These are phyloP conservation scores for Dictyostelium intermedium DNA, from an alignment of 78 protist species.

Conservation along the genomic window DNA sequence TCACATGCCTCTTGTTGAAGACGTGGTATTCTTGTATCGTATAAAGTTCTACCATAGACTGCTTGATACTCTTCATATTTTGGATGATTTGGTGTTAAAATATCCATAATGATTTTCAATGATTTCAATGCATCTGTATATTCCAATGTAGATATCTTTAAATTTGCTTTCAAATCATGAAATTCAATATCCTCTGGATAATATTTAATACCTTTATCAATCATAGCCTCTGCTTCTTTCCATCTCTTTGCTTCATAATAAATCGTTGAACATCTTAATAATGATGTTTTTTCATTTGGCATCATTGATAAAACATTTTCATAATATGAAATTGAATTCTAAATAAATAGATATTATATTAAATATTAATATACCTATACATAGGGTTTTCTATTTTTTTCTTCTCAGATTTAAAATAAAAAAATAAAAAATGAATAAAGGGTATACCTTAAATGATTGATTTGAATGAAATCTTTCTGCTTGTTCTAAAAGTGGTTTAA, in stretches of 20 bases:
- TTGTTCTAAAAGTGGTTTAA: conserved; percentile 14
- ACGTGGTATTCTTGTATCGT: conserved; percentile 10
- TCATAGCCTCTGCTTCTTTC: background rate
- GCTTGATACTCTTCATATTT: conserved; percentile 19
- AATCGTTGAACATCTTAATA: conserved; percentile 15
- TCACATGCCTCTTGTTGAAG: conserved; percentile 38
- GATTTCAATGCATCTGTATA: conserved; percentile 20
- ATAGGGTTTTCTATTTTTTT: background rate
- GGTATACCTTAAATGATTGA: background rate
- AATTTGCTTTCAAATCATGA: background rate
- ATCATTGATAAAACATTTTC: conserved; percentile 13
- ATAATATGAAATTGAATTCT: background rate
- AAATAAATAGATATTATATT: background rate
- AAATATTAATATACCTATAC: background rate
- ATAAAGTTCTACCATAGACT: conserved; percentile 19
- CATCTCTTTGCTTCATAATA: conserved; percentile 48
- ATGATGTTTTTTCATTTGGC: conserved; percentile 30
- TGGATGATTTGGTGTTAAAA: background rate
- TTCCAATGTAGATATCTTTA: background rate
- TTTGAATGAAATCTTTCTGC: conserved; percentile 18
- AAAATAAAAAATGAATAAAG: background rate
- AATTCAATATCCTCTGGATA: conserved; percentile 32
- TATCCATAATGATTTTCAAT: conserved; percentile 5
- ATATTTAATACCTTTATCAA: conserved; percentile 15
- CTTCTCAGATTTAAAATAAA: background rate